These are phyloP conservation scores for Eucalyptus sp. DNA, from an alignment of 345 rosid species.

Conservation along the genomic window DNA sequence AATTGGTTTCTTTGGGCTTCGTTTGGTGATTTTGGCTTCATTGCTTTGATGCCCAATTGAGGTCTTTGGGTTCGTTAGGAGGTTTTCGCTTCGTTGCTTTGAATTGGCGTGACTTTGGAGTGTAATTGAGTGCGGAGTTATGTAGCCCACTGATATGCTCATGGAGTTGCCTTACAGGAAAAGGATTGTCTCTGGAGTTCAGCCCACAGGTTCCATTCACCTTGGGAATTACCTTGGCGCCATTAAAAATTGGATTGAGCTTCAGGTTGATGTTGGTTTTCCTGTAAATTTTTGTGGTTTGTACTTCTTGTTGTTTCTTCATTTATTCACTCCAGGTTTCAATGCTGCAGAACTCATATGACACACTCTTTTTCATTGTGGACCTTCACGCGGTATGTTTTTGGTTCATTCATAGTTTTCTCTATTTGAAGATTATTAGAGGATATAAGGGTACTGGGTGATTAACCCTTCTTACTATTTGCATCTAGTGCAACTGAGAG, in stretches of 20 bases:
- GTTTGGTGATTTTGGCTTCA: not conserved
- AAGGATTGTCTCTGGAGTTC: conserved; percentile 89
- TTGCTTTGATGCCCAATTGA: not conserved
- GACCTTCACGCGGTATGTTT: conserved; percentile 81
- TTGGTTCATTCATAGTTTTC: not conserved
- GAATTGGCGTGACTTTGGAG: not conserved
- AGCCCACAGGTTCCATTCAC: conserved; percentile 86
- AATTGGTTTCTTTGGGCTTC: not conserved
- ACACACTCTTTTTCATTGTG: conserved; percentile 74
- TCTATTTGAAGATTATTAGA: not conserved
- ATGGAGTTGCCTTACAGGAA: conserved; percentile 26
- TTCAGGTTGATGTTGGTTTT: conserved; percentile 42
- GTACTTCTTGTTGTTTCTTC: not conserved
- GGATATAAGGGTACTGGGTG: not conserved
- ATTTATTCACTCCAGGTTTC: not conserved
- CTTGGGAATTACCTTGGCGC: conserved; percentile 93
- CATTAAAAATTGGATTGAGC: conserved; percentile 71
- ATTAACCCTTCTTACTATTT: not conserved
- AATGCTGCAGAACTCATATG: conserved; percentile 62
- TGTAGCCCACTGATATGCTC: not conserved
- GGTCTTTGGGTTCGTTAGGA: not conserved
- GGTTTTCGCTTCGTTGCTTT: not conserved
- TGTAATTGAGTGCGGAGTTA: not conserved
- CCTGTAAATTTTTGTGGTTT: not conserved
- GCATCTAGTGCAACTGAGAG: not conserved